Evolutionary conservation across 148 eudicot species (phyloP).

Genomic region (Polygonum maritimum): DNA sequence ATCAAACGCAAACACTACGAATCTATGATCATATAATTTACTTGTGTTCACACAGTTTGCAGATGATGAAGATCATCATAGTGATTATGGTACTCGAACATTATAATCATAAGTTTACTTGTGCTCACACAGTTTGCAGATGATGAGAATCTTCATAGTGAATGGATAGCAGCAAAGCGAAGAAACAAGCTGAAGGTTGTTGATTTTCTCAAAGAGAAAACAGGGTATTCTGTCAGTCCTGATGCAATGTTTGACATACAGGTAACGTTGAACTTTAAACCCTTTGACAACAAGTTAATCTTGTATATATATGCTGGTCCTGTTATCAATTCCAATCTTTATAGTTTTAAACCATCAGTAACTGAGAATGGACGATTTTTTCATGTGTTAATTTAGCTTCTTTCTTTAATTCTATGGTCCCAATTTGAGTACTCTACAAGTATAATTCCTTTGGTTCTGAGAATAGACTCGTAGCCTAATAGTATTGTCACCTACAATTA

Average conservation of each 20-base stretch:
- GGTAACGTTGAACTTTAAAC: constrained; percentile 24
- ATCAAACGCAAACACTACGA: not conserved
- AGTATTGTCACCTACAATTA: not conserved
- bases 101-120: not conserved
- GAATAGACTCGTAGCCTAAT: not conserved
- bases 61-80: too few species aligned
- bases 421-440: not conserved
- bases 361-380: not conserved
- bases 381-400: not conserved
- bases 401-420: not conserved
- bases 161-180: constrained; percentile 87
- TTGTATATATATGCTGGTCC: not conserved
- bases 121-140: constrained; percentile 55
- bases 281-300: not conserved
- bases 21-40: too few species aligned
- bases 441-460: not conserved
- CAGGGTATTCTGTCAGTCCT: constrained; percentile 77
- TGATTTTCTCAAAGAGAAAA: constrained; percentile 56
- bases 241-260: constrained; percentile 97
- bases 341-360: not conserved
- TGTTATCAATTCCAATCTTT: not conserved
- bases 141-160: constrained; percentile 63
- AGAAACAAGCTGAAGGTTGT: constrained; percentile 73
- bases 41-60: too few species aligned
- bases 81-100: not conserved